phyloP scores from a whole-genome alignment of 768 basidiomycete genomes.

The Roridomyces roridus region DNA sequence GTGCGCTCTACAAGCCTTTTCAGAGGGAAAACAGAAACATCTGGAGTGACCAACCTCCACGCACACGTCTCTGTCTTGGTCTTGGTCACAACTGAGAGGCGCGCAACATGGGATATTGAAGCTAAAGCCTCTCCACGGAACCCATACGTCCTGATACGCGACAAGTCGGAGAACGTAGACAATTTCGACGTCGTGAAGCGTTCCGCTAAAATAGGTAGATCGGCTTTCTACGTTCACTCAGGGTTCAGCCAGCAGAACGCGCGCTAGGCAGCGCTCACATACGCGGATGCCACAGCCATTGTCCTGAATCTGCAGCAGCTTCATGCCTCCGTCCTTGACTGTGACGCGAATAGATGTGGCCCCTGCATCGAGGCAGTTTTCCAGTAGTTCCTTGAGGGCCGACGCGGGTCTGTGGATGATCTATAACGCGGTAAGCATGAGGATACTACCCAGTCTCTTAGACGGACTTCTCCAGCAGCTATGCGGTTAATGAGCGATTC shows the following conservation, averaged over 20 bases:
- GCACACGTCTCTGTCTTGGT: slow-evolving; percentile 82
- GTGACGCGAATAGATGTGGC: slow-evolving; percentile 86
- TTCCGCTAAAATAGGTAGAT: slow-evolving; percentile 90
- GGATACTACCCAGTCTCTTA: too few relatives aligned
- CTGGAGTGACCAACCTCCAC: slow-evolving; percentile 86
- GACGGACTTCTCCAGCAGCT: slow-evolving; percentile 75
- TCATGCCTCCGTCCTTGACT: slow-evolving; percentile 95
- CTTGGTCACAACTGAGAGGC: slow-evolving; percentile 90
- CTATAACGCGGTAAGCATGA: slow-evolving; percentile 40
- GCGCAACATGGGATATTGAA: slow-evolving; percentile 93
- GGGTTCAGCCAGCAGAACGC: background rate
- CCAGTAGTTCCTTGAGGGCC: slow-evolving; percentile 93
- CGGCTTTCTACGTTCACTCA: slow-evolving; percentile 70
- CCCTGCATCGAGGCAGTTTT: slow-evolving; percentile 95
- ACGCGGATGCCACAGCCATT: slow-evolving; percentile 96
- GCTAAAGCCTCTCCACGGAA: slow-evolving; percentile 96
- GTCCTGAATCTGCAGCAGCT: slow-evolving; percentile 93
- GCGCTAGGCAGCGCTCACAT: too few relatives aligned
- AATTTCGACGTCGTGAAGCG: slow-evolving; percentile 97
- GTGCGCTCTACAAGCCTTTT: slow-evolving; percentile 60
- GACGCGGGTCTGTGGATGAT: slow-evolving; percentile 92
- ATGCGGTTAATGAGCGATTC: slow-evolving; percentile 91
- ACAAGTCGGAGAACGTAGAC: slow-evolving; percentile 83
- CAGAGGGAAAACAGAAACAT: slow-evolving; percentile 1
- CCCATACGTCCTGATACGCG: slow-evolving; percentile 87